phyloP scores from a whole-genome alignment of 2,329 filamentous ascomycete species.

The Daldinia sp. region DNA sequence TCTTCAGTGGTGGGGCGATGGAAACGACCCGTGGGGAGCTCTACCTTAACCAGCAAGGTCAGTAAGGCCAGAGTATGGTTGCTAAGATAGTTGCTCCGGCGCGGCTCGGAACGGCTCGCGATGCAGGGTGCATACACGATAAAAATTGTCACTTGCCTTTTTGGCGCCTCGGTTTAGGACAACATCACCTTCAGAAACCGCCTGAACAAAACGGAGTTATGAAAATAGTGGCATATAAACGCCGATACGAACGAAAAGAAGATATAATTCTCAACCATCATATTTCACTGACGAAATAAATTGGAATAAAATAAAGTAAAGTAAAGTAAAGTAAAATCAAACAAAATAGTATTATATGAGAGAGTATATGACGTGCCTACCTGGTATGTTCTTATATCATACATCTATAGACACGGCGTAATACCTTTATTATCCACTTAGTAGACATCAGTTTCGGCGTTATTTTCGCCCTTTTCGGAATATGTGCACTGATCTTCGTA shows the following conservation, averaged over 20 bases:
- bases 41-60: background rate
- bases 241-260: background rate
- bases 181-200: background rate
- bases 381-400: background rate
- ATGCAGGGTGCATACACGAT: slow-evolving; percentile 7
- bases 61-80: background rate
- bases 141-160: slow-evolving; percentile 4
- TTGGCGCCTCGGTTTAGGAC: background rate
- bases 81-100: background rate
- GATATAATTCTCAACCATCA: background rate
- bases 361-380: background rate
- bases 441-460: background rate
- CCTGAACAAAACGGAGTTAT: background rate
- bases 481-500: background rate
- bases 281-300: background rate
- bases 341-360: background rate
- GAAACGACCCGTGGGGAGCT: background rate
- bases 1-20: background rate
- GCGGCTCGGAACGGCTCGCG: slow-evolving; percentile 5
- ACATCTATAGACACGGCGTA: too few species aligned
- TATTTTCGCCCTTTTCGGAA: background rate
- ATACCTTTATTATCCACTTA: background rate
- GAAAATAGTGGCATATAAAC: background rate
- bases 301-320: background rate
- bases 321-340: too few species aligned